These are phyloP conservation scores for Xylariaceae sp. DNA, from an alignment of 2,329 filamentous ascomycete species.

Conservation along the genomic window DNA sequence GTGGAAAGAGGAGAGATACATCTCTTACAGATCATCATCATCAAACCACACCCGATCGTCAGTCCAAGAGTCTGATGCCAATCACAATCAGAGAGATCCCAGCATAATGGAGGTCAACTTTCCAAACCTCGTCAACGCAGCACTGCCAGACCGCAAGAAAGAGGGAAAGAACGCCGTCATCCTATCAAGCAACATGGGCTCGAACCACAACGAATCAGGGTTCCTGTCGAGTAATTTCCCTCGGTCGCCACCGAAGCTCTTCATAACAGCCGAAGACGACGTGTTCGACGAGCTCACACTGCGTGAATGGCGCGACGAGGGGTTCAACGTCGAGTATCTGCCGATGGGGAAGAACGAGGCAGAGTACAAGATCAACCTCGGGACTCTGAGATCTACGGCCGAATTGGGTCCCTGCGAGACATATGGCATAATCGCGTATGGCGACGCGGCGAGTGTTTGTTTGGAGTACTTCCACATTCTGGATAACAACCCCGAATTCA, in stretches of 20 bases:
- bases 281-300: conserved; percentile 39
- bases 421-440: conserved; percentile 42
- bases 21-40: no score
- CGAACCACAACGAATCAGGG: conserved; percentile 38
- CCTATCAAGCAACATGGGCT: conserved; percentile 14
- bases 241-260: conserved; percentile 35
- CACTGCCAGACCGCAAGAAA: conserved; percentile 22
- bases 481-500: conserved; percentile 42
- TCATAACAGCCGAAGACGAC: conserved; percentile 40
- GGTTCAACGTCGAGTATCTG: conserved; percentile 41
- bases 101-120: conserved; percentile 28
- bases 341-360: conserved; percentile 34
- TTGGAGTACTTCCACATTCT: conserved; percentile 43
- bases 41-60: no score
- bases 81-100: not conserved
- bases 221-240: conserved; percentile 42
- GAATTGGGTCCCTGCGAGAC: conserved; percentile 39
- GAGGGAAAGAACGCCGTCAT: conserved; percentile 17
- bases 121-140: conserved; percentile 27
- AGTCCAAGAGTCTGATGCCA: no score
- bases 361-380: conserved; percentile 34
- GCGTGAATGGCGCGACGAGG: conserved; percentile 39
- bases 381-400: conserved; percentile 27
- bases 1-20: no score
- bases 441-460: conserved; percentile 40